phyloP scores from a whole-genome alignment of 495 filamentous ascomycete genomes.

The Tuber calosporum region DNA sequence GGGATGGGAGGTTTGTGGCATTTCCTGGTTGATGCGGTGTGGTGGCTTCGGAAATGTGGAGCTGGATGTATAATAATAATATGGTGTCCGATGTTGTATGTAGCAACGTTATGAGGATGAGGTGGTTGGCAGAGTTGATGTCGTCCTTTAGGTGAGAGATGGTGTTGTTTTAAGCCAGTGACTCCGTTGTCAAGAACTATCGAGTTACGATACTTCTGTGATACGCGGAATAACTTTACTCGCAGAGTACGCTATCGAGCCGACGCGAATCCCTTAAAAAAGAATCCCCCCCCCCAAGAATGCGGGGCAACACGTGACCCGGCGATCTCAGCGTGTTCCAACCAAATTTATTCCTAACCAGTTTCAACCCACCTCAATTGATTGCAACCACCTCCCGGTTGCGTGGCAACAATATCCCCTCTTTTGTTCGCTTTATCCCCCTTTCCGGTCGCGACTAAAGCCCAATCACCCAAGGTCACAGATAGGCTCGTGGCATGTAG shows the following conservation, averaged over 20 bases:
- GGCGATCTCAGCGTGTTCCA: background rate
- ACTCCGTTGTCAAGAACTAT: no score
- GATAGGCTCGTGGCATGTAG: no score
- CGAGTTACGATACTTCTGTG: background rate
- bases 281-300: background rate
- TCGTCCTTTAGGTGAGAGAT: background rate
- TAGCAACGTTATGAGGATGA: background rate
- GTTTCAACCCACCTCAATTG: no score
- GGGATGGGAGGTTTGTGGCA: slow-evolving; percentile 16
- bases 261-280: background rate
- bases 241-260: background rate
- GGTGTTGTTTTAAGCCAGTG: background rate
- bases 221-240: no score
- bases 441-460: no score
- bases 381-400: no score
- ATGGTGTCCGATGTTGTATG: background rate
- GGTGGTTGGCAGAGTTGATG: background rate
- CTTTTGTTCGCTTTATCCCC: no score
- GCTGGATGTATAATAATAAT: background rate
- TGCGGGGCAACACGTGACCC: background rate
- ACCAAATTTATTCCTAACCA: no score
- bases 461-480: no score
- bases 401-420: no score
- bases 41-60: background rate
- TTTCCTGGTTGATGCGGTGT: background rate